Evolutionary conservation across 257 asterid genomes (phyloP), one percentile per base, ranked within the genome.

Genomic region (Ehretia macrophylla): DNA sequence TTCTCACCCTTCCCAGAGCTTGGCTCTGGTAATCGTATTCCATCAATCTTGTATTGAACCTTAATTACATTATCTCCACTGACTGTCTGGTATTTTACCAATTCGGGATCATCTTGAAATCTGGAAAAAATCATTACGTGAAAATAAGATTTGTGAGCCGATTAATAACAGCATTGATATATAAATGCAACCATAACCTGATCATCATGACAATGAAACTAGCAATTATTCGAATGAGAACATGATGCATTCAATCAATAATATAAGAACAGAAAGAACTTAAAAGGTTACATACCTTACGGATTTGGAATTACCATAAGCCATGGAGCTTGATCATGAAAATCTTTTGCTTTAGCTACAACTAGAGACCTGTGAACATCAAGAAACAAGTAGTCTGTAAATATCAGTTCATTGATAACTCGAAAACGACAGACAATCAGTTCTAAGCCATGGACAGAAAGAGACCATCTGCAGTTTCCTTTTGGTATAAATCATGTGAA

Each of bases 401-500:
- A 46, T 32, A 59, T 58, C 60, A 32, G 44, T 56, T 32, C 42
- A 62, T 38, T 27, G 50, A 65, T 53, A 32, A 56, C 37, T 10
- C 19, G 81, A 79, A 71, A 77, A 68, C 11, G 83, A 83, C 71
- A 17, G 55, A 16, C 3, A 21, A 62, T 60, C 70, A 64, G 64
- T 65, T 55, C 58, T 46, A 58, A 54, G 70, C 85, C 87, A 79
- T 72, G 17, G 68, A 54, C 35, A 51, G 17, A 71, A 69, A 60
- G 61, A 45, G 37, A 72, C 49, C 73, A 76, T 68, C 75, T 83
- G 79, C 70, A 68, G 54, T 58, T 58, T 63, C 47, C 52, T 66
- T 75, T 68, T 68, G 71, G 65, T 67, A 72, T 73, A 75, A 51
- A 76, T 86, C 94, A 82, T 79, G 94, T 86, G 97, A 86, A 57